Evolutionary conservation across 2,329 filamentous ascomycete species (phyloP).

Genomic region (Apiospora malaysiana): DNA sequence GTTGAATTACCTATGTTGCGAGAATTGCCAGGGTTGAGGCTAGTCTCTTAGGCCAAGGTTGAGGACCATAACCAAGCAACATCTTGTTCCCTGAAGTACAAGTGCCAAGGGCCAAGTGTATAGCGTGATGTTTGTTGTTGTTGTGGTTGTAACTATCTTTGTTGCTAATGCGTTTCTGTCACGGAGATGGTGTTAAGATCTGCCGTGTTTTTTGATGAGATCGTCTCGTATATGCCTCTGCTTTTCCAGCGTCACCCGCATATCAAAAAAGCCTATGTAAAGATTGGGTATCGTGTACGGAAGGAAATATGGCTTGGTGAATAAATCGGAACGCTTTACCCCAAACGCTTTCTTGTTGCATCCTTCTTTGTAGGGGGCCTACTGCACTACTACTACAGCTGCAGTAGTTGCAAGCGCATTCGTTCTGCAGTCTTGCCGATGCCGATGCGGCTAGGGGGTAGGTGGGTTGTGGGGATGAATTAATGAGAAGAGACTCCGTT

Average conservation of each 20-base stretch:
- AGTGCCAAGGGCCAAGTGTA: neutral
- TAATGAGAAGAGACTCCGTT: neutral
- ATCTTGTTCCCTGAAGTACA: neutral
- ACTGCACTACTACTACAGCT: neutral
- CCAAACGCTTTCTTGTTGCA: neutral
- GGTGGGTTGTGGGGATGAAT: neutral
- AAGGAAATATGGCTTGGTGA: conserved; percentile 18
- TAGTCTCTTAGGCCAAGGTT: neutral
- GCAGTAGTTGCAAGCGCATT: neutral
- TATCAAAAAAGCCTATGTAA: conserved; percentile 16
- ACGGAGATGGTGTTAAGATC: neutral
- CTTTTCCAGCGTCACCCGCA: conserved; percentile 12
- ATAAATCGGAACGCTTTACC: neutral
- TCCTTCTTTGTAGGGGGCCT: neutral
- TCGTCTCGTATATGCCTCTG: conserved; percentile 11
- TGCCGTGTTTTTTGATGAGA: neutral
- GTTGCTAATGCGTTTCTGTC: conserved; percentile 13
- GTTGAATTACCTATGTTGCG: neutral
- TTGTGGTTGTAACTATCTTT: conserved; percentile 17
- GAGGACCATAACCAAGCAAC: neutral
- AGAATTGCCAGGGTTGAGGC: neutral
- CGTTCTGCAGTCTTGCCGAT: neutral
- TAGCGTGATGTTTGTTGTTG: neutral
- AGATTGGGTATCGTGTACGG: conserved; percentile 22
- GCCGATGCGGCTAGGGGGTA: neutral